Conservation (phyloP, 805 yeast species). For the Maudiozyma pseudohumilis region DNA sequence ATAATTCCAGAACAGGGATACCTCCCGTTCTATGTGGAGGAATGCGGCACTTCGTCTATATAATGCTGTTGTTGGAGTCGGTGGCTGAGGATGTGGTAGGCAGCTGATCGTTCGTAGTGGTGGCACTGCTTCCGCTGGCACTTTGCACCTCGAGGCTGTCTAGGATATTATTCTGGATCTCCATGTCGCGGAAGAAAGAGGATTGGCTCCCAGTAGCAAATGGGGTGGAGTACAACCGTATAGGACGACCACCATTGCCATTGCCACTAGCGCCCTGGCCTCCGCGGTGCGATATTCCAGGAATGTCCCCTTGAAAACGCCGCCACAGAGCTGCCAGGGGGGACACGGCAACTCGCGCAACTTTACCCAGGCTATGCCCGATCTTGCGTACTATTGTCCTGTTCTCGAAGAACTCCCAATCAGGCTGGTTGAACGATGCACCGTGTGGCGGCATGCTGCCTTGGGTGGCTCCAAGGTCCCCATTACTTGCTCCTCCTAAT, state of each 20-base stretch:
- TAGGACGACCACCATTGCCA: neutral
- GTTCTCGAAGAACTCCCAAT: constrained; percentile 23
- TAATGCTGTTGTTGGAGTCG: too few species aligned
- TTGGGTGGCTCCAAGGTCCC: neutral
- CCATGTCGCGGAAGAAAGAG: constrained; percentile 31
- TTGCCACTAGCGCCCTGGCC: neutral
- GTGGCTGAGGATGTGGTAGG: too few species aligned
- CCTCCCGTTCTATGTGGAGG: too few species aligned
- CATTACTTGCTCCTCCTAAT: constrained; percentile 1
- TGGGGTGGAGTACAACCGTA: neutral
- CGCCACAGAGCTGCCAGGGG: neutral
- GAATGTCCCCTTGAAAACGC: neutral
- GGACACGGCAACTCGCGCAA: neutral
- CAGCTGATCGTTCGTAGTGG: too few species aligned
- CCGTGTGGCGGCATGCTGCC: neutral
- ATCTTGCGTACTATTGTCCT: constrained; percentile 11
- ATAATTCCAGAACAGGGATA: too few species aligned
- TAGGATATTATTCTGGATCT: constrained; percentile 32
- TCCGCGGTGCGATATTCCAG: too few species aligned
- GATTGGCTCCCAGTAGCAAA: constrained; percentile 11
- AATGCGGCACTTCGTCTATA: too few species aligned
- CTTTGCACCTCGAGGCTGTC: constrained; percentile 31
- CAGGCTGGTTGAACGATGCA: constrained; percentile 8
- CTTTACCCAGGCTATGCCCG: neutral
- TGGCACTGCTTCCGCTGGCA: constrained; percentile 2